Evolutionary conservation across 176 grass and related monocot genomes (phyloP).

Genomic region (Themeda triandra): DNA sequence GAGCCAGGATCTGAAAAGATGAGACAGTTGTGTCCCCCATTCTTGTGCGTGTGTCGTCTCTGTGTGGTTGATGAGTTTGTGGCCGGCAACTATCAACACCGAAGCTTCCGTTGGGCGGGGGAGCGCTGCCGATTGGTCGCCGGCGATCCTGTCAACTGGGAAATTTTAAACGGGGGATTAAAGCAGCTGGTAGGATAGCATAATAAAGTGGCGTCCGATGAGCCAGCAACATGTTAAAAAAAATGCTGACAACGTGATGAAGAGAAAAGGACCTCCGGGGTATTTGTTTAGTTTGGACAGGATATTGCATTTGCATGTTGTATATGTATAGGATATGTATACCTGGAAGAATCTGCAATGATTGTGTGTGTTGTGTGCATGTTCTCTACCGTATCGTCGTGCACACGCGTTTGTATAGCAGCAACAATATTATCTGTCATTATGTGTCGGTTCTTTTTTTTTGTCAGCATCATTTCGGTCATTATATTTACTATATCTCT

Average conservation of each 20-base stretch:
- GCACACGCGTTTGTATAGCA: background rate
- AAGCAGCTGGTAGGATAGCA: background rate
- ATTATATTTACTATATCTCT: background rate
- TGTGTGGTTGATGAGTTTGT: conserved; percentile 6
- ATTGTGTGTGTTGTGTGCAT: conserved; percentile 25
- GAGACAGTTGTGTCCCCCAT: conserved; percentile 31
- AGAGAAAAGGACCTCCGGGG: background rate
- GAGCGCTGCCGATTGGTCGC: conserved; percentile 29
- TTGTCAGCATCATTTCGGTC: background rate
- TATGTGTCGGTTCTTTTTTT: background rate
- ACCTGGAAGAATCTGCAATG: conserved; percentile 22
- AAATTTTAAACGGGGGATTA: background rate
- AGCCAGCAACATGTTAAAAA: background rate
- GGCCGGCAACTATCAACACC: conserved; percentile 44
- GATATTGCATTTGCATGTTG: background rate
- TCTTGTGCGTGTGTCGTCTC: background rate
- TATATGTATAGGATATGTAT: background rate
- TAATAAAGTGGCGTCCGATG: conserved; percentile 18
- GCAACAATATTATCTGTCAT: background rate
- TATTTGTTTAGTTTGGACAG: background rate
- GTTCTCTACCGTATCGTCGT: conserved; percentile 10
- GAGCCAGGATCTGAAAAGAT: conserved; percentile 28
- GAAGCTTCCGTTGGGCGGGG: conserved; percentile 35
- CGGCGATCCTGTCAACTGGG: background rate
- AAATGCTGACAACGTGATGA: background rate